phyloP scores from a whole-genome alignment of 2,329 filamentous ascomycete genomes.

The Setomelanomma holmii region DNA sequence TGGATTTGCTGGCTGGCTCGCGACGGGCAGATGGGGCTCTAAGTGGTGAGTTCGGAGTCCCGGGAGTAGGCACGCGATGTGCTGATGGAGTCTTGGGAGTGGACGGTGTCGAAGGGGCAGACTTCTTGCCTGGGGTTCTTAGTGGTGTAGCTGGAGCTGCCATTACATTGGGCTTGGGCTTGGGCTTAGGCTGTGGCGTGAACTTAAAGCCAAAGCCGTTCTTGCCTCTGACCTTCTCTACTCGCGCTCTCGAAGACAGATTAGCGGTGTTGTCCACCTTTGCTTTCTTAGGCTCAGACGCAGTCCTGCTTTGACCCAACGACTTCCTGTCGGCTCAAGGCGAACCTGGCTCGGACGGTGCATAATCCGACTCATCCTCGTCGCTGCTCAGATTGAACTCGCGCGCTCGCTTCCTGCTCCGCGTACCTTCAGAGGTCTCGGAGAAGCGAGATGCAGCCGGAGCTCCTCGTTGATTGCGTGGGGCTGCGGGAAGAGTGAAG shows the following conservation, averaged over 20 bases:
- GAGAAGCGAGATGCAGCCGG: conserved; percentile 6
- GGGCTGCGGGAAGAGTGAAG: neutral
- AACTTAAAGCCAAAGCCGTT: conserved; percentile 14
- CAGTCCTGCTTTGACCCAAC: neutral
- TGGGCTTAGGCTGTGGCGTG: neutral
- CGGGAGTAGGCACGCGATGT: too few species aligned
- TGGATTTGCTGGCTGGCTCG: neutral
- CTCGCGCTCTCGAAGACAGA: neutral
- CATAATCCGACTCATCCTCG: conserved; percentile 12
- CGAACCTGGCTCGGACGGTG: conserved; percentile 9
- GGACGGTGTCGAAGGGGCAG: neutral
- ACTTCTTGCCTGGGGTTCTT: neutral
- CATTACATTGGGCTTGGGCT: neutral
- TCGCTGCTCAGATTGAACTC: conserved; percentile 14
- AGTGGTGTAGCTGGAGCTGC: neutral
- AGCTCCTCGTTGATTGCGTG: neutral
- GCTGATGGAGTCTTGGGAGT: neutral
- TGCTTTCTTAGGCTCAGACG: neutral
- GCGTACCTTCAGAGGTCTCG: neutral
- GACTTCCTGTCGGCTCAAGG: neutral
- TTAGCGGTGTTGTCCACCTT: neutral
- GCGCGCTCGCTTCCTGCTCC: conserved; percentile 7
- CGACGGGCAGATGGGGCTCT: neutral
- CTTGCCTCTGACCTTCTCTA: conserved; percentile 2
- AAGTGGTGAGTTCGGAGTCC: neutral